Evolutionary conservation across 306 rosid genomes (phyloP), one percentile per base, ranked within the genome.

Genomic region (Cucurbita pepo): DNA sequence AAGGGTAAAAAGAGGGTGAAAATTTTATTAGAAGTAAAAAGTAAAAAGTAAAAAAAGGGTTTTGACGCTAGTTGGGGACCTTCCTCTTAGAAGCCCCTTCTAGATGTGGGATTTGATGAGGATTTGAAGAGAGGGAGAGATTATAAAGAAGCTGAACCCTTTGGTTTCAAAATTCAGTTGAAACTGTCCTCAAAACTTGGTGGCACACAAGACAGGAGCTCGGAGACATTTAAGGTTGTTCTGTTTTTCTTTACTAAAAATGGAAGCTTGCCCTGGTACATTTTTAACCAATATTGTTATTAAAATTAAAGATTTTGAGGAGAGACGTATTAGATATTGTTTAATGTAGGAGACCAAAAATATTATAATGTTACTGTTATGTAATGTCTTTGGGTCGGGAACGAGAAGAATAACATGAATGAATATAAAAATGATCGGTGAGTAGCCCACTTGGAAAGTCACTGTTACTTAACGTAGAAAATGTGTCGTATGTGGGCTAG

Each of bases 161-260:
- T 37, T 22, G 52, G 4, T 54, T 34, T 74, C 9, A 52, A 57
- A 71, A 71, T 59, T 81, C 73, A 1, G 86, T 78, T 76, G 12
- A 8, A 72, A 53, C 22, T 6, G 79, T 62, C 64, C 4, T 14
- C 67, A 30, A 75, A 80, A 79, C 71, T 77, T 45, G 82, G 82
- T 36, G 88, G 85, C 69, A 75, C 8, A 8, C 40, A 55, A 13
- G 18, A 5, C 7, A 16, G 72, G 18, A 14, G 13, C 2, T 48
- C 55, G 21, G 47, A 52, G 44, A 73, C 72, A 41, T 61, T 3
- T 15, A 64, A 15, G 9, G 2, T 34, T 43, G 30, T 48, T 7
- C 56, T 43, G 41, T 19, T 43, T 12, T 18, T 47, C 6, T 76
- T 62, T 77, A 15, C 76, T 79, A 75, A 79, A 67, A 34, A 36